Evolutionary conservation across 2,329 filamentous ascomycete species (phyloP).

Genomic region (Phaeoacremonium minimum): DNA sequence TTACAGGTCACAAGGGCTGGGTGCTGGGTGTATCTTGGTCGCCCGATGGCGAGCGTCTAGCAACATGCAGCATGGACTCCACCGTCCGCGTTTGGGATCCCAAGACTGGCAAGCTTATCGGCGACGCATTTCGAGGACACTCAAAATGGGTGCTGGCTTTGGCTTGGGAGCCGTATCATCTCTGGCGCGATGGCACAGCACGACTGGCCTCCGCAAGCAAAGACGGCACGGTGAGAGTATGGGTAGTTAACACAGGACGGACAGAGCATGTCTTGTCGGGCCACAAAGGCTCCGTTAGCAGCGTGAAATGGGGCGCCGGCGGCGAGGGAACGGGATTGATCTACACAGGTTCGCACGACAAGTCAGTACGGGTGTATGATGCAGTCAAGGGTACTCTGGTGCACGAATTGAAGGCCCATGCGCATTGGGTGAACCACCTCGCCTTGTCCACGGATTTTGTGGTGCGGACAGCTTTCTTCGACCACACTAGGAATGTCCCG

Average conservation of each 20-base stretch:
- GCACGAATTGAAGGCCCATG: constrained; percentile 76
- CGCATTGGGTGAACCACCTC: constrained; percentile 94
- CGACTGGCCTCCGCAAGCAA: constrained; percentile 84
- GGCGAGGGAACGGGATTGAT: constrained; percentile 67
- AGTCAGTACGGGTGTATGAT: constrained; percentile 89
- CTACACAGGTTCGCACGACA: constrained; percentile 85
- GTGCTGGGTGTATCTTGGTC: constrained; percentile 85
- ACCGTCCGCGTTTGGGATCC: constrained; percentile 88
- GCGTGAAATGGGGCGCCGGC: constrained; percentile 75
- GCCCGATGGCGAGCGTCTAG: constrained; percentile 75
- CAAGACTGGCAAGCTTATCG: constrained; percentile 69
- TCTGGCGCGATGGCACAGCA: constrained; percentile 69
- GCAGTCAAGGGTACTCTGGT: constrained; percentile 72
- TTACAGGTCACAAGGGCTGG: constrained; percentile 87
- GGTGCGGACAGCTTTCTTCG: constrained; percentile 79
- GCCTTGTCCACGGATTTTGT: constrained; percentile 91
- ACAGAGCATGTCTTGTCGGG: constrained; percentile 82
- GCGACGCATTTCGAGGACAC: constrained; percentile 75
- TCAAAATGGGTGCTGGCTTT: constrained; percentile 84
- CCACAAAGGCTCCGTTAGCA: constrained; percentile 85
- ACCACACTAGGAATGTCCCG: constrained; percentile 70
- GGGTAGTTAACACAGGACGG: constrained; percentile 73
- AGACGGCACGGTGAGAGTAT: constrained; percentile 82
- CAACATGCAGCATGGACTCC: constrained; percentile 91
- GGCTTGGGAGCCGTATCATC: constrained; percentile 90